Base-by-base conservation (phyloP, 768 basidiomycete species). In the Pholiota molesta region DNA sequence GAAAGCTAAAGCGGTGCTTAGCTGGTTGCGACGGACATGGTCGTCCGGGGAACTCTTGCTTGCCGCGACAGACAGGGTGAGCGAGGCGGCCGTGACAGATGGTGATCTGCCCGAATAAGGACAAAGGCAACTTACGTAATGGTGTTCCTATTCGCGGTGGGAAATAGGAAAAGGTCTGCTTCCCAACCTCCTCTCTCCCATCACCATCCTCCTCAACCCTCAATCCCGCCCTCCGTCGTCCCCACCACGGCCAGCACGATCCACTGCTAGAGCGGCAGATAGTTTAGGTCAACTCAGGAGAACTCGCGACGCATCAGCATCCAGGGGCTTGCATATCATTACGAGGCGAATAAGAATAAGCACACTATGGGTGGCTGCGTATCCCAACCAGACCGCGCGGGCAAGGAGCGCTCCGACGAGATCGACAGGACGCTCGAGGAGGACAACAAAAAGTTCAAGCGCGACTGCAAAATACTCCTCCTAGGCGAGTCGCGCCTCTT, bases 391-490 rank as follows among this genome's bases (percentile, higher is more conserved):
- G 87, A 88, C 75, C 81, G 80, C 54, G 82, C 79, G 31, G 87
- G 82, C 65, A 86, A 83, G 72, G 81, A 83, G 52, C 80, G 80
- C 71, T 90, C 88, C 17, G 88, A 90, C 73, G 78, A 80, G 69
- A 95, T 95, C 68, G 94, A 95, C 81, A 85, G 83, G 65, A 83
- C 87, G 75, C 85, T 95, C 57, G 93, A 95, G 71, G 94, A 95
- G 76, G 95, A 96, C 73, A 83, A 83, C 16, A 87, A 85, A 73
- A 87, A 83, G 73, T 90, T 90, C 65, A 89, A 89, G 72, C 86
- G 88, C 69, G 95, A 96, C 72, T 95, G 93, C 80, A 96, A 96
- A 83, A 95, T 97, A 67, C 76, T 97, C 21, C 78, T 97, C 14
- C 80, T 97, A n/a, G 95, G 94, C 92, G 63, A 55, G 92, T 81